Percentiles rank a stretch among this genome's conserved stretches.
phyloP scores from a whole-genome alignment of 495 filamentous ascomycete species.

The Evernia prunastri region DNA sequence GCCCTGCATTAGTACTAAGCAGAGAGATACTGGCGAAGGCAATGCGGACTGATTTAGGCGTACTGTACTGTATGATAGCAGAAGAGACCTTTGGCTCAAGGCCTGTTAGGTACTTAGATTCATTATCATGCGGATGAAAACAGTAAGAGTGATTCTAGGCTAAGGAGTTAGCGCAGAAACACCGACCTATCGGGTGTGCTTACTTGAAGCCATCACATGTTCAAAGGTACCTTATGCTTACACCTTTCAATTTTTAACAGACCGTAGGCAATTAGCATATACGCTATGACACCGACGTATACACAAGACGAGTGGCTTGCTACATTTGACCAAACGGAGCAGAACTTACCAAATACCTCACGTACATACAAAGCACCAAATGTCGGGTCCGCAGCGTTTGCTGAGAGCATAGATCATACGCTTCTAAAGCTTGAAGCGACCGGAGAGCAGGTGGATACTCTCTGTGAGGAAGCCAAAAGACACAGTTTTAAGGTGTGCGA shows the following conservation, averaged over 20 bases:
- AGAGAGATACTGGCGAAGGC: background rate
- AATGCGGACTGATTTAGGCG: background rate
- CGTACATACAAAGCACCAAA: conserved; percentile 18
- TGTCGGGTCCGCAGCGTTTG: conserved; percentile 23
- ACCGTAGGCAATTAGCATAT: background rate
- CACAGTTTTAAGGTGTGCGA: conserved; percentile 50
- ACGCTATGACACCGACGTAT: conserved; percentile 17
- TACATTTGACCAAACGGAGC: conserved; percentile 16
- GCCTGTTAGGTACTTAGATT: too few species aligned
- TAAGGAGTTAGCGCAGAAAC: too few species aligned
- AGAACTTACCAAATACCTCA: conserved; percentile 7
- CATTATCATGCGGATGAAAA: too few species aligned
- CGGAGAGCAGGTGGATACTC: conserved; percentile 47
- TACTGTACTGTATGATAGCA: background rate
- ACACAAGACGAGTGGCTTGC: conserved; percentile 21
- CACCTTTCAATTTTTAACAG: background rate
- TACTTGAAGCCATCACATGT: background rate
- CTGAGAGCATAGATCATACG: conserved; percentile 57
- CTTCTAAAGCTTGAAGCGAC: conserved; percentile 51
- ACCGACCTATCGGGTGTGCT: background rate
- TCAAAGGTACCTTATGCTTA: too few species aligned
- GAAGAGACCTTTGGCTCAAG: background rate
- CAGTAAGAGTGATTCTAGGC: too few species aligned
- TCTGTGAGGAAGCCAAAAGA: conserved; percentile 56
- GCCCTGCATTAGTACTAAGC: background rate